These are phyloP conservation scores for Echinochloa phyllopogon DNA, from an alignment of 176 grass and related monocot species.

Conservation along the genomic window DNA sequence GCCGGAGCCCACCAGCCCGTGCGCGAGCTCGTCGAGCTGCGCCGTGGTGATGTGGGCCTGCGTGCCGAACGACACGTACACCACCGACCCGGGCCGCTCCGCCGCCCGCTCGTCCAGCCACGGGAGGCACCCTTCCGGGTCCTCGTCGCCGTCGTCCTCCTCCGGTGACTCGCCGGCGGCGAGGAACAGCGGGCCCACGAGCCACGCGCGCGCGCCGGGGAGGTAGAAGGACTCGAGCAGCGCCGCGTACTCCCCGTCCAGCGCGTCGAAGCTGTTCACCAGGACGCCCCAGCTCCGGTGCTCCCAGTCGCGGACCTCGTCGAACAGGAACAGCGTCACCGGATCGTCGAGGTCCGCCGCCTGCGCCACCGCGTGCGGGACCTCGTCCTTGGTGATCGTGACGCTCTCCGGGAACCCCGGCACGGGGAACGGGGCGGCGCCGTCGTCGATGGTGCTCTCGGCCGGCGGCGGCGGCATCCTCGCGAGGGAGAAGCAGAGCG, in stretches of 20 bases:
- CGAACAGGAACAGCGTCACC: conserved; percentile 15
- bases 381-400: conserved; percentile 39
- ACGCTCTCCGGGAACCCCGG: conserved; percentile 47
- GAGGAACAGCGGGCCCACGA: conserved; percentile 48
- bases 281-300: conserved; percentile 44
- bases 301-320: conserved; percentile 39
- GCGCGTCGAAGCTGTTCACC: conserved; percentile 68
- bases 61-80: conserved; percentile 80
- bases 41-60: conserved; percentile 43
- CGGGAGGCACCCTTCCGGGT: conserved; percentile 55
- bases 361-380: conserved; percentile 38
- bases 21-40: conserved; percentile 66
- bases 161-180: neutral
- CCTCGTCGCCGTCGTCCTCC: neutral
- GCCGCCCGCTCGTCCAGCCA: conserved; percentile 56
- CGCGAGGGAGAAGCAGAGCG: conserved; percentile 48
- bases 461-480: conserved; percentile 32
- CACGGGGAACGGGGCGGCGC: conserved; percentile 27
- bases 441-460: neutral
- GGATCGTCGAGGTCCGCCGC: conserved; percentile 45
- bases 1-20: conserved; percentile 51
- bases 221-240: conserved; percentile 53
- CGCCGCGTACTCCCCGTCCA: conserved; percentile 54
- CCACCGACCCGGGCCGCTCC: conserved; percentile 35
- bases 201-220: conserved; percentile 37